phyloP scores from a whole-genome alignment of 176 grass and related monocot species.

The Musa beccarii region DNA sequence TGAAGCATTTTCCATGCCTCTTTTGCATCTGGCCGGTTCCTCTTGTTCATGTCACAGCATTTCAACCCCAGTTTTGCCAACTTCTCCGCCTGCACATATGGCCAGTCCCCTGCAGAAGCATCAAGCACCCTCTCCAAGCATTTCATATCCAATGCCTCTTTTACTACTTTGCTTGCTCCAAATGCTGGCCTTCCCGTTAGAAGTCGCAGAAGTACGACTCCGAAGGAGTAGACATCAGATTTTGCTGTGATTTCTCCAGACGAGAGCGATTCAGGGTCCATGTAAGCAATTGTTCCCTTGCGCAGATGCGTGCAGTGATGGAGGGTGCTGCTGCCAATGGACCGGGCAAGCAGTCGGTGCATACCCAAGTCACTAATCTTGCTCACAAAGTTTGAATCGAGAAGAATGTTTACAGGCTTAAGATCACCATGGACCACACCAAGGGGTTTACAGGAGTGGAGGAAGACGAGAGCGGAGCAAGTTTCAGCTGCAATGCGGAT shows the following conservation, averaged over 20 bases:
- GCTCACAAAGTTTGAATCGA: slow-evolving; percentile 6
- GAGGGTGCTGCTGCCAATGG: background rate
- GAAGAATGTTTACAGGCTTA: slow-evolving; percentile 24
- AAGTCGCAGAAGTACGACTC: slow-evolving; percentile 9
- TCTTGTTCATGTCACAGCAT: slow-evolving; percentile 17
- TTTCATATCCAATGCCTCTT: slow-evolving; percentile 9
- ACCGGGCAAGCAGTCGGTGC: background rate
- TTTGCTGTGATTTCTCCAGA: slow-evolving; percentile 12
- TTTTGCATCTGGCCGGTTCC: slow-evolving; percentile 1
- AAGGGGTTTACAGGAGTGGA: slow-evolving; percentile 18
- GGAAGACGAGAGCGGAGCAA: slow-evolving; percentile 25
- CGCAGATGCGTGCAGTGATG: background rate
- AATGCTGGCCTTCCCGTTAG: slow-evolving; percentile 9
- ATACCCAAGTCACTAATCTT: slow-evolving; percentile 20
- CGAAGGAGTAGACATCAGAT: slow-evolving; percentile 20
- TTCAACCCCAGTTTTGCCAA: slow-evolving; percentile 14
- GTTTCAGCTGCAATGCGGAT: slow-evolving; percentile 18
- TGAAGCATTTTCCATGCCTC: slow-evolving; percentile 10
- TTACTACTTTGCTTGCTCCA: slow-evolving; percentile 4
- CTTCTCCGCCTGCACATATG: slow-evolving; percentile 12
- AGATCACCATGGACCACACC: slow-evolving; percentile 23
- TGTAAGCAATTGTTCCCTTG: slow-evolving; percentile 13
- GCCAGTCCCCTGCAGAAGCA: slow-evolving; percentile 19
- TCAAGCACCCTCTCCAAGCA: slow-evolving; percentile 3
- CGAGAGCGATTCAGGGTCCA: slow-evolving; percentile 13